phyloP scores from a whole-genome alignment of 2,329 filamentous ascomycete genomes.

The Talaromyces marneffei region DNA sequence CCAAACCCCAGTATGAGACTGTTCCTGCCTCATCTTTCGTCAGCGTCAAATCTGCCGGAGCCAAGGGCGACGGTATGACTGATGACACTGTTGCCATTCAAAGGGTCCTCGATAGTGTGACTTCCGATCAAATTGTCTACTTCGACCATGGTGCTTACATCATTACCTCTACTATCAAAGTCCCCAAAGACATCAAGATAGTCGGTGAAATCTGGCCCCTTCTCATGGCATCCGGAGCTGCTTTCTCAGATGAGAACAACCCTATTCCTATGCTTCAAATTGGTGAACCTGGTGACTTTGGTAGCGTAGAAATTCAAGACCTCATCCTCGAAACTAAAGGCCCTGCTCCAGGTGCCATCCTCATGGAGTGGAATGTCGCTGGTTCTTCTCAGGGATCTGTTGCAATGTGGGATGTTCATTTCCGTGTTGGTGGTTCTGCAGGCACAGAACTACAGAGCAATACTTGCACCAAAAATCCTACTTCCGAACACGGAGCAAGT shows the following conservation, averaged over 20 bases:
- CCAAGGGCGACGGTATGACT: slow-evolving; percentile 77
- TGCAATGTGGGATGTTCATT: slow-evolving; percentile 93
- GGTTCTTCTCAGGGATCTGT: slow-evolving; percentile 59
- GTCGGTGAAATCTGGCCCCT: slow-evolving; percentile 88
- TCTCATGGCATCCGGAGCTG: slow-evolving; percentile 71
- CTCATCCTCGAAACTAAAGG: slow-evolving; percentile 80
- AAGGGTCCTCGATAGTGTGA: slow-evolving; percentile 63
- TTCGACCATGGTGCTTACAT: slow-evolving; percentile 61
- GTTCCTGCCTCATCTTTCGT: slow-evolving; percentile 65
- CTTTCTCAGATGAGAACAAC: slow-evolving; percentile 68
- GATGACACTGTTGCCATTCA: slow-evolving; percentile 87
- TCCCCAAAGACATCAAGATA: slow-evolving; percentile 73
- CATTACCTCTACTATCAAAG: slow-evolving; percentile 54
- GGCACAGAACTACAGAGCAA: slow-evolving; percentile 78
- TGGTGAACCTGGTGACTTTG: slow-evolving; percentile 68
- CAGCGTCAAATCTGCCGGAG: slow-evolving; percentile 75
- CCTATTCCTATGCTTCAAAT: slow-evolving; percentile 83
- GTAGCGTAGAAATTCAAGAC: slow-evolving; percentile 80
- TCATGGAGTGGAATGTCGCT: slow-evolving; percentile 86
- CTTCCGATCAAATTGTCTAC: slow-evolving; percentile 55
- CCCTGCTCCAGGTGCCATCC: slow-evolving; percentile 75
- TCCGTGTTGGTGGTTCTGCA: slow-evolving; percentile 80
- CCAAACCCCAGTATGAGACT: slow-evolving; percentile 80
- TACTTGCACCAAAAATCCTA: slow-evolving; percentile 71
- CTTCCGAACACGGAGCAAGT: slow-evolving; percentile 53